Evolutionary conservation across 306 rosid species (phyloP).

Genomic region (Begonia fuchsioides): DNA sequence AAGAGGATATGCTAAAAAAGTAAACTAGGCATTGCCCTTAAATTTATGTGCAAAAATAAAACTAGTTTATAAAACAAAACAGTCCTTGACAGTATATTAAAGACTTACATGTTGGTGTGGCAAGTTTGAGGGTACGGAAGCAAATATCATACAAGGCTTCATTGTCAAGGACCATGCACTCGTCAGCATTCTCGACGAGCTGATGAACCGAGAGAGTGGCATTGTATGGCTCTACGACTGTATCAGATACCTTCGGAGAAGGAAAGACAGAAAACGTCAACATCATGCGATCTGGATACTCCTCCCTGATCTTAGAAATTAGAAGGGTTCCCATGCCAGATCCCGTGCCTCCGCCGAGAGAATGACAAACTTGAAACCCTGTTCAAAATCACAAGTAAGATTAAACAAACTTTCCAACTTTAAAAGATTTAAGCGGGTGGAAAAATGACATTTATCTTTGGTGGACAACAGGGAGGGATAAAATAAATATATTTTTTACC

Average conservation of each 20-base stretch:
- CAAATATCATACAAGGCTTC: conserved; percentile 83
- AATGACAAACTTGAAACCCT: conserved; percentile 47
- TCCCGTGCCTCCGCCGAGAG: conserved; percentile 45
- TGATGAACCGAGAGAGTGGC: conserved; percentile 83
- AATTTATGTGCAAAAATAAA: too few relatives aligned
- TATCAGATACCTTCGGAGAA: conserved; percentile 80
- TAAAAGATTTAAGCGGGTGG: not conserved
- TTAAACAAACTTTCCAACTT: not conserved
- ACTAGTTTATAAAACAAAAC: too few relatives aligned
- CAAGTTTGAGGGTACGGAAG: conserved; percentile 75
- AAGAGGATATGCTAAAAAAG: too few relatives aligned
- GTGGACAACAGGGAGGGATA: not conserved
- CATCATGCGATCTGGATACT: conserved; percentile 50
- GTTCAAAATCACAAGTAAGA: not conserved
- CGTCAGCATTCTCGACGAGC: conserved; percentile 83
- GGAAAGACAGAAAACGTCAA: conserved; percentile 53
- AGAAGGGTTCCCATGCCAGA: conserved; percentile 51
- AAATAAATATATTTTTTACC: not conserved
- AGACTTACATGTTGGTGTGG: conserved; percentile 63
- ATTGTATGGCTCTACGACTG: conserved; percentile 87
- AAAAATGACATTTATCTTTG: not conserved
- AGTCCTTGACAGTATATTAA: not conserved
- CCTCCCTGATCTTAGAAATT: conserved; percentile 43
- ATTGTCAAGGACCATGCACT: conserved; percentile 81
- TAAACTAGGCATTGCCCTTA: too few relatives aligned